Evolutionary conservation across 2,329 filamentous ascomycete genomes (phyloP).

Genomic region (Botrytis pseudocinerea): DNA sequence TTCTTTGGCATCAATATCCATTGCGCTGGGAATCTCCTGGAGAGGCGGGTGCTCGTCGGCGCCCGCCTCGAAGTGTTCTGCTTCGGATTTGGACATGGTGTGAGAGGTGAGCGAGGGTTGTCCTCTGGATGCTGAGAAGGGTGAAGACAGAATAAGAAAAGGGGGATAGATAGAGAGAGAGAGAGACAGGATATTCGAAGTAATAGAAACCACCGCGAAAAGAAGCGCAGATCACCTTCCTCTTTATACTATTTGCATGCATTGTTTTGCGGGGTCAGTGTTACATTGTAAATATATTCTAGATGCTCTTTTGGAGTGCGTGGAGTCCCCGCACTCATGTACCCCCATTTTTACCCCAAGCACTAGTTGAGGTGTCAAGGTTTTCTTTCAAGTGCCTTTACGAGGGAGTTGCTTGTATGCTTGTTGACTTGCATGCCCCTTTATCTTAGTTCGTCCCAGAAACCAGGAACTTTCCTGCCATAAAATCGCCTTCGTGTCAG

Average conservation of each 20-base stretch:
- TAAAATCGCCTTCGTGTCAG: neutral
- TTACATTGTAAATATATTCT: neutral
- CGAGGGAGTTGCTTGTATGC: neutral
- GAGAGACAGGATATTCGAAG: neutral
- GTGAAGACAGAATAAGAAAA: neutral
- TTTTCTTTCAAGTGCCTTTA: neutral
- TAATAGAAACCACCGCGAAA: neutral
- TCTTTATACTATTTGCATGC: neutral
- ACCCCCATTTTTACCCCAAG: neutral
- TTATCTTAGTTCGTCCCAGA: neutral
- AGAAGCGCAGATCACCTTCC: neutral
- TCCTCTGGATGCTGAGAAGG: neutral
- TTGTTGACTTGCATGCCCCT: neutral
- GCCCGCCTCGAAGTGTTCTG: neutral
- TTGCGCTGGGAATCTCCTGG: neutral
- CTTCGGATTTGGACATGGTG: neutral
- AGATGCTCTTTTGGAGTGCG: neutral
- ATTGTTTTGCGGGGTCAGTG: neutral
- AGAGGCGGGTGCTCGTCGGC: neutral
- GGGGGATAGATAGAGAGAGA: neutral
- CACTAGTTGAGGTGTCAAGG: neutral
- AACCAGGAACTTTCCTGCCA: neutral
- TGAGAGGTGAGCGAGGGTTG: neutral
- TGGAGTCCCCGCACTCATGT: neutral
- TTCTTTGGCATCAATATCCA: neutral